These are phyloP conservation scores for Alternaria sp. DNA, from an alignment of 2,329 filamentous ascomycete genomes.

Conservation along the genomic window DNA sequence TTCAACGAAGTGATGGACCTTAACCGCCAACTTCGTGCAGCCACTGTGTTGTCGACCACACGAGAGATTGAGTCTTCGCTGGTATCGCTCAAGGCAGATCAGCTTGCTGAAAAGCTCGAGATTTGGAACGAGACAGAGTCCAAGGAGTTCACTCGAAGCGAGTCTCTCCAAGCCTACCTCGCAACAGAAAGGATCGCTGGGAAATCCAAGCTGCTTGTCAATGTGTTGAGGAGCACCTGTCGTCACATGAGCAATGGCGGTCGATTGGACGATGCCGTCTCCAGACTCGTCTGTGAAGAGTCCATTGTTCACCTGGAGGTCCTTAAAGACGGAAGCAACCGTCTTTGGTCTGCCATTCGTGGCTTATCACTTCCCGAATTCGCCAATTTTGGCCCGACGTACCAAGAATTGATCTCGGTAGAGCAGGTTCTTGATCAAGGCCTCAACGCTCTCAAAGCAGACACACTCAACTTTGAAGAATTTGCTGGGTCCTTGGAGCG, in stretches of 20 bases:
- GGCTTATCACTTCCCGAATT: constrained; percentile 82
- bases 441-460: constrained; percentile 82
- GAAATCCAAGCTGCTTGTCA: constrained; percentile 65
- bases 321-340: constrained; percentile 82
- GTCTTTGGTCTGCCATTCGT: constrained; percentile 81
- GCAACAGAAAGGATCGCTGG: constrained; percentile 87
- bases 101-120: constrained; percentile 84
- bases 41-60: constrained; percentile 87
- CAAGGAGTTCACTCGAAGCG: constrained; percentile 71
- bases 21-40: constrained; percentile 90
- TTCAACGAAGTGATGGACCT: constrained; percentile 96
- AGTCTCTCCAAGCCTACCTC: constrained; percentile 87
- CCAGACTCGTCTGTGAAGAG: constrained; percentile 67
- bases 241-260: constrained; percentile 71
- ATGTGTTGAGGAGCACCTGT: constrained; percentile 22
- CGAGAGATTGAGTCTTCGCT: constrained; percentile 95
- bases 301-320: constrained; percentile 85
- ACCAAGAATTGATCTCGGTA: constrained; percentile 89
- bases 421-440: constrained; percentile 87
- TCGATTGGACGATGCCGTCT: constrained; percentile 78
- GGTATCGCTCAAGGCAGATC: constrained; percentile 83
- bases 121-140: constrained; percentile 64
- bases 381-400: constrained; percentile 75
- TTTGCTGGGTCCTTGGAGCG: constrained; percentile 80
- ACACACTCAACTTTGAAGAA: constrained; percentile 84